Conservation (phyloP, 108 stramenopile genomes). For the Cyclotella baltica region DNA sequence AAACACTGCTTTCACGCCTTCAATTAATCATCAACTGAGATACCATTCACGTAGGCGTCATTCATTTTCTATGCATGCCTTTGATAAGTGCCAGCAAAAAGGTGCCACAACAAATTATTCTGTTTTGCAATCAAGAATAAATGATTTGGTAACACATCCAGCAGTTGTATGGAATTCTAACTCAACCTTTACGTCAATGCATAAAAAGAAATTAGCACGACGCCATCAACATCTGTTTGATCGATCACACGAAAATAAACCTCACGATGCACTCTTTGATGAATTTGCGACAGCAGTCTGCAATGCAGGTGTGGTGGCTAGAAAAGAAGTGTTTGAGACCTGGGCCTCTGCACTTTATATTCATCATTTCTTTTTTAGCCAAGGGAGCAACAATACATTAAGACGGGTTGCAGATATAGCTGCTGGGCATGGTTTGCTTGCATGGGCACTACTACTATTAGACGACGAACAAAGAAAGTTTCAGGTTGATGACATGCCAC, state of each 20-base stretch:
- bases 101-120: no score
- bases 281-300: constrained; percentile 64
- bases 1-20: no score
- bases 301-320: constrained; percentile 48
- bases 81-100: no score
- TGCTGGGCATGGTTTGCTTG: constrained; percentile 68
- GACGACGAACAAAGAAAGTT: constrained; percentile 24
- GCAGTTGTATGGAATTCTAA: constrained; percentile 38
- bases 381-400: not conserved
- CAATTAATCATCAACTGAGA: no score
- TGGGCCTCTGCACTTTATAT: constrained; percentile 73
- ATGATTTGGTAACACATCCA: constrained; percentile 34
- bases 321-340: constrained; percentile 80
- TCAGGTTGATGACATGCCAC: not conserved
- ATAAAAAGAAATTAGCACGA: constrained; percentile 46
- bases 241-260: not conserved
- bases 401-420: constrained; percentile 64
- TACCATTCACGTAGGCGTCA: no score
- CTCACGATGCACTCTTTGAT: constrained; percentile 55
- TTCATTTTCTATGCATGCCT: no score
- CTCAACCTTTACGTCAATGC: constrained; percentile 43
- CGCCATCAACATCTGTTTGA: constrained; percentile 45
- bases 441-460: constrained; percentile 68
- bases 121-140: constrained; percentile 14
- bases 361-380: constrained; percentile 47